Evolutionary conservation across 345 rosid species (phyloP).

Genomic region (Rubroshorea leprosula): DNA sequence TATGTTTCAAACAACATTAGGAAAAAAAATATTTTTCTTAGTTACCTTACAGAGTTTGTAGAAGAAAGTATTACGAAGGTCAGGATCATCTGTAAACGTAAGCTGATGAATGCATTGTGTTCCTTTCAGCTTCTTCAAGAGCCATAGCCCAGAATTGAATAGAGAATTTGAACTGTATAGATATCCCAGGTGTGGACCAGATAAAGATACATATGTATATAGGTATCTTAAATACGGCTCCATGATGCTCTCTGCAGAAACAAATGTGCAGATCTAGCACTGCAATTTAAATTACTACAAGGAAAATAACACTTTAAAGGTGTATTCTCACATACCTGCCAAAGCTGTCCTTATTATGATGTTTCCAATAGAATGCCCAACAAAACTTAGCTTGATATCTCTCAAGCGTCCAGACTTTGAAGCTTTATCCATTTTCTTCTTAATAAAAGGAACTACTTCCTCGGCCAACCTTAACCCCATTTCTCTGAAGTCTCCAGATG

Average conservation of each 20-base stretch:
- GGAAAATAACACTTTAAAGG: background rate
- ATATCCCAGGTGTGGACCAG: slow-evolving; percentile 96
- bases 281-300: slow-evolving; percentile 3
- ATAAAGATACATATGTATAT: slow-evolving; percentile 69
- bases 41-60: slow-evolving; percentile 81
- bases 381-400: slow-evolving; percentile 81
- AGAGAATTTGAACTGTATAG: slow-evolving; percentile 87
- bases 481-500: slow-evolving; percentile 89
- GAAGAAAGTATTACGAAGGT: slow-evolving; percentile 70
- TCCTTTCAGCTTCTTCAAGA: slow-evolving; percentile 82
- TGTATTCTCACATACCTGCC: slow-evolving; percentile 39
- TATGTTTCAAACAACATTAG: background rate
- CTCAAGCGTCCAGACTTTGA: slow-evolving; percentile 57
- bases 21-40: background rate
- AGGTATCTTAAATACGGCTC: slow-evolving; percentile 72
- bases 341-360: slow-evolving; percentile 80
- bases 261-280: slow-evolving; percentile 7
- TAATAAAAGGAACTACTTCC: slow-evolving; percentile 74
- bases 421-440: slow-evolving; percentile 64
- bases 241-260: slow-evolving; percentile 68
- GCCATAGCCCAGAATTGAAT: slow-evolving; percentile 92
- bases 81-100: slow-evolving; percentile 86
- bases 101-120: slow-evolving; percentile 96
- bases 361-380: slow-evolving; percentile 95
- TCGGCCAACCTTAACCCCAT: slow-evolving; percentile 89